Evolutionary conservation across 805 yeast species (phyloP).

Genomic region (Danielozyma ontarioensis): DNA sequence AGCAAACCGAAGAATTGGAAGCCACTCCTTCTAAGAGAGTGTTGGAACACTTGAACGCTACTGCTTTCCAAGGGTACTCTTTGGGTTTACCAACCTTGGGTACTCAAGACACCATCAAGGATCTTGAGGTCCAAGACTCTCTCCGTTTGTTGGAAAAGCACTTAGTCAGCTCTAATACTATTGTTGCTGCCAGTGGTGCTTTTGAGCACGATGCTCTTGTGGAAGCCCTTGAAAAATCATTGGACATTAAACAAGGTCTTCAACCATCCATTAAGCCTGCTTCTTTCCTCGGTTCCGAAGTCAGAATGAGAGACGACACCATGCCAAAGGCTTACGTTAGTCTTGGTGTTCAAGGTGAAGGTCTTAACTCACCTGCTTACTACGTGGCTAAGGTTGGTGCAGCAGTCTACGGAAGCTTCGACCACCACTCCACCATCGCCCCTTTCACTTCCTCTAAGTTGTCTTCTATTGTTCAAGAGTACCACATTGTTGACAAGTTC

Average conservation of each 20-base stretch:
- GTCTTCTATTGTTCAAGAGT: slow-evolving; percentile 62
- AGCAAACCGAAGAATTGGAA: slow-evolving; percentile 52
- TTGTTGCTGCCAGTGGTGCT: slow-evolving; percentile 69
- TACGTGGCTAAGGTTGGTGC: slow-evolving; percentile 73
- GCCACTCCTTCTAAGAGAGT: slow-evolving; percentile 50
- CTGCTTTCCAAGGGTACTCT: slow-evolving; percentile 85
- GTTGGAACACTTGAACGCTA: slow-evolving; percentile 70
- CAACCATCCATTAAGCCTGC: slow-evolving; percentile 46
- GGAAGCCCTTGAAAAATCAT: slow-evolving; percentile 52
- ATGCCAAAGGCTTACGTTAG: slow-evolving; percentile 75
- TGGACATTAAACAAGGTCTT: slow-evolving; percentile 48
- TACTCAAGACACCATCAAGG: slow-evolving; percentile 58
- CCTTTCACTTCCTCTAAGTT: slow-evolving; percentile 58
- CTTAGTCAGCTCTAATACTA: slow-evolving; percentile 59
- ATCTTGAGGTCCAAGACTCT: slow-evolving; percentile 56
- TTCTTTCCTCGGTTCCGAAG: slow-evolving; percentile 78
- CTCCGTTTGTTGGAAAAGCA: slow-evolving; percentile 49
- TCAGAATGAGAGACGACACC: slow-evolving; percentile 85
- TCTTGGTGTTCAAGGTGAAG: slow-evolving; percentile 72
- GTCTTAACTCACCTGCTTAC: slow-evolving; percentile 56
- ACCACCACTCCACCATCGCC: slow-evolving; percentile 50
- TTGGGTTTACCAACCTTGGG: slow-evolving; percentile 74
- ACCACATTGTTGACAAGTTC: slow-evolving; percentile 68
- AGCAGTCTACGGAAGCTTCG: slow-evolving; percentile 47
- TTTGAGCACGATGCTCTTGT: slow-evolving; percentile 65